Evolutionary conservation across 1,284 basidiomycete species (phyloP), one percentile per base, ranked within the genome.

Genomic region (Fomitiporia mediterranea): DNA sequence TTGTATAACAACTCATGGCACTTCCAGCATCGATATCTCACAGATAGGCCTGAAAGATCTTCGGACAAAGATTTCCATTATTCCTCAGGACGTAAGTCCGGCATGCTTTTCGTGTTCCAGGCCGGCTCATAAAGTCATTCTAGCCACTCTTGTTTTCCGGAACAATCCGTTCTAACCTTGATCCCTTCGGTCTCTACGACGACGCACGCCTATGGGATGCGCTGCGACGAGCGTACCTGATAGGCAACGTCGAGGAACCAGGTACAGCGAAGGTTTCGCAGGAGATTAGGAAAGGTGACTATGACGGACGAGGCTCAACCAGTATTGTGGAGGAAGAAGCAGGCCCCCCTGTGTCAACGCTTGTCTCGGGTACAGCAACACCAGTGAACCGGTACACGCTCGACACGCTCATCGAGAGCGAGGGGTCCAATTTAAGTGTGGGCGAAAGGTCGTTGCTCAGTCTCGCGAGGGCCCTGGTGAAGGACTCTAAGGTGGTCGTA

Each of bases 391-490:
- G 75, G 39, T 76, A 83, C 58, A 76, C 73, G 5, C 69, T 87
- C 35, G 79, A 87, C 63, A 78, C 79, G 30, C 65, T 73, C 9
- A 74, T 88, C 37, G 83, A 86, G 54, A 75, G 80, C n/a, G 84
- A 86, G 61, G 86, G 84, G 5, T 69, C 72, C 2, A 88, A 88
- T 61, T 65, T 88, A 38, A 82, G 76, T 48, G 81, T 84, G 25
- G 82, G 85, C 38, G 76, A 90, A 69, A 71, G 85, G 25, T 81
- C 79, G 7, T 70, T 90, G 38, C 75, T 90, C 28, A 84, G 82
- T 55, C 75, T 90, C 34, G 87, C 87, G n/a, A 73, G 87, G 46
- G 88, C 84, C 2, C 69, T 87, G 27, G 82, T 86, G 11, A 80
- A 78, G 64, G 75, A 81, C 57, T 73, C 74, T 23, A 76, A 74